phyloP scores from a whole-genome alignment of 768 basidiomycete genomes.

The Rhodotorula toruloides region DNA sequence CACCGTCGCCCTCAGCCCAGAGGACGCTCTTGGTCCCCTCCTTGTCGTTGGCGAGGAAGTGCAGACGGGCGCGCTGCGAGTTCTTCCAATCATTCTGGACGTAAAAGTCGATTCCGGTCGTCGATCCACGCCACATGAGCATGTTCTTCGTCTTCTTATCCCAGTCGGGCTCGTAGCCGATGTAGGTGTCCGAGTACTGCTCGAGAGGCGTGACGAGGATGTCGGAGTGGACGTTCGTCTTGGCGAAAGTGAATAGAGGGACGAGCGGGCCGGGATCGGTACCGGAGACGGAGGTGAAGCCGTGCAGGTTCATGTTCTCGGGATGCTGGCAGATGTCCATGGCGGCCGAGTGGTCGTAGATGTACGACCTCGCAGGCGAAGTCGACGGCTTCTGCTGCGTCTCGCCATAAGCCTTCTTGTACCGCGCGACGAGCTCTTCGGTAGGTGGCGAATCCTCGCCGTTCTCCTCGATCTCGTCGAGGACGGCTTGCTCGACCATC shows the following conservation, averaged over 20 bases:
- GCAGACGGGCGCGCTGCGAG: conserved; percentile 52
- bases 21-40: conserved; percentile 32
- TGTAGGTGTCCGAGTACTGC: conserved; percentile 73
- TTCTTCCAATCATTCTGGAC: conserved; percentile 52
- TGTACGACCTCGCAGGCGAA: conserved; percentile 42
- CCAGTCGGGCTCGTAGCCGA: conserved; percentile 89
- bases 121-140: conserved; percentile 91
- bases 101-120: conserved; percentile 67
- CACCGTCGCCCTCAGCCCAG: conserved; percentile 55
- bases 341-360: conserved; percentile 43
- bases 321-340: conserved; percentile 49
- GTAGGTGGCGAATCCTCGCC: conserved; percentile 4
- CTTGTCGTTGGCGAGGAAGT: conserved; percentile 45
- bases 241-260: conserved; percentile 82
- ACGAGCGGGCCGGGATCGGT: conserved; percentile 40
- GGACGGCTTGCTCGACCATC: conserved; percentile 19
- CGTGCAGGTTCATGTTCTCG: conserved; percentile 46
- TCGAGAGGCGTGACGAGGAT: conserved; percentile 95
- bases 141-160: conserved; percentile 71
- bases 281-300: conserved; percentile 43
- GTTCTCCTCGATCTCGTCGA: conserved; percentile 13
- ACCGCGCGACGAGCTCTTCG: conserved; percentile 17
- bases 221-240: conserved; percentile 75
- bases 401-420: conserved; percentile 17
- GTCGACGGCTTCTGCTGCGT: conserved; percentile 10